These are phyloP conservation scores for Cladosporium phlei DNA, from an alignment of 2,329 filamentous ascomycete genomes.

Conservation along the genomic window DNA sequence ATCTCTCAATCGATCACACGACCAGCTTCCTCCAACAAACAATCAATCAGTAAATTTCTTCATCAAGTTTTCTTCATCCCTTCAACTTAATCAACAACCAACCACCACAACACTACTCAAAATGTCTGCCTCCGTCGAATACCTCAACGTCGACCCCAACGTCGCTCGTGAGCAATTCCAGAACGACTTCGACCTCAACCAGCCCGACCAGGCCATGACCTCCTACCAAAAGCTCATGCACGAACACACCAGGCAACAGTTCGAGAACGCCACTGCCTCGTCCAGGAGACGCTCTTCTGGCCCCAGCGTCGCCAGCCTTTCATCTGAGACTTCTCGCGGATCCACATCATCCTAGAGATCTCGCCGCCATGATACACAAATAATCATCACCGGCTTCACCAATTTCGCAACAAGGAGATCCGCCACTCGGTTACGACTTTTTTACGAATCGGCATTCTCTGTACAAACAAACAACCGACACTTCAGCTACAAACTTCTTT, in stretches of 20 bases:
- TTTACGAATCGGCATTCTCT: background rate
- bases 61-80: background rate
- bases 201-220: conserved; percentile 38
- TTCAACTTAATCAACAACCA: background rate
- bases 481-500: no score
- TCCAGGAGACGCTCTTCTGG: conserved; percentile 37
- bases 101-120: background rate
- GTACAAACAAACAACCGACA: no score
- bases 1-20: background rate
- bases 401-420: background rate
- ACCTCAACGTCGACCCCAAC: conserved; percentile 39
- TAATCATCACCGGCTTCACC: background rate
- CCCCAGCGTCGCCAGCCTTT: conserved; percentile 18
- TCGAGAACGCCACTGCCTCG: conserved; percentile 42
- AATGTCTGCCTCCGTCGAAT: conserved; percentile 27
- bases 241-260: conserved; percentile 47
- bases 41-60: background rate
- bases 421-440: background rate
- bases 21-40: background rate
- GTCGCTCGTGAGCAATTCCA: conserved; percentile 41
- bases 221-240: conserved; percentile 49
- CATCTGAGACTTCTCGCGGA: conserved; percentile 22
- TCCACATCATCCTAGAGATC: conserved; percentile 24
- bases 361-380: background rate
- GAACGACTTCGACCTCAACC: conserved; percentile 39